phyloP scores from a whole-genome alignment of 768 basidiomycete species.

The Lentinula guzmanii region DNA sequence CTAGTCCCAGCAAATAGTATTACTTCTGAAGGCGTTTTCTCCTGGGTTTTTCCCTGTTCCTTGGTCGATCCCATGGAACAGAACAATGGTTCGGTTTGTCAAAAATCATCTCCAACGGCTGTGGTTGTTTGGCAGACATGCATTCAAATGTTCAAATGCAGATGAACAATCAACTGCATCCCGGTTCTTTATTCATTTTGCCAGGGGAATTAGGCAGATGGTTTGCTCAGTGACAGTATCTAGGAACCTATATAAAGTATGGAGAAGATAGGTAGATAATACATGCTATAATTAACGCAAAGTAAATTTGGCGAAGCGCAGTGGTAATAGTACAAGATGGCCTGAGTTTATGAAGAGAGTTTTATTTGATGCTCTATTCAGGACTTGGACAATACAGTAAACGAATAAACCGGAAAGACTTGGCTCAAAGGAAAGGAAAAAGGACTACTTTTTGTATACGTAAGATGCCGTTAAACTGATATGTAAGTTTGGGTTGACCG shows the following conservation, averaged over 20 bases:
- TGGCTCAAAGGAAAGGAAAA: background rate
- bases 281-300: background rate
- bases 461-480: background rate
- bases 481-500: background rate
- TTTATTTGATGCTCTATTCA: background rate
- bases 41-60: background rate
- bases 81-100: background rate
- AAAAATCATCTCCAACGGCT: background rate
- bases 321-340: background rate
- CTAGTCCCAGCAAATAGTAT: background rate
- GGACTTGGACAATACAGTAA: background rate
- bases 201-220: background rate
- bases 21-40: background rate
- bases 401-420: background rate
- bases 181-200: background rate
- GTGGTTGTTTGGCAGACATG: too few species aligned
- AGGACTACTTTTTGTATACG: background rate
- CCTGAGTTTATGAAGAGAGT: too few species aligned
- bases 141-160: background rate
- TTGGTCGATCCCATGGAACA: background rate
- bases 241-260: background rate
- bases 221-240: background rate
- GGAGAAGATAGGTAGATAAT: background rate
- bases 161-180: background rate
- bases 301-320: background rate